Base-by-base conservation (phyloP, 352 stramenopile species). In the Phytophthora sojae region DNA sequence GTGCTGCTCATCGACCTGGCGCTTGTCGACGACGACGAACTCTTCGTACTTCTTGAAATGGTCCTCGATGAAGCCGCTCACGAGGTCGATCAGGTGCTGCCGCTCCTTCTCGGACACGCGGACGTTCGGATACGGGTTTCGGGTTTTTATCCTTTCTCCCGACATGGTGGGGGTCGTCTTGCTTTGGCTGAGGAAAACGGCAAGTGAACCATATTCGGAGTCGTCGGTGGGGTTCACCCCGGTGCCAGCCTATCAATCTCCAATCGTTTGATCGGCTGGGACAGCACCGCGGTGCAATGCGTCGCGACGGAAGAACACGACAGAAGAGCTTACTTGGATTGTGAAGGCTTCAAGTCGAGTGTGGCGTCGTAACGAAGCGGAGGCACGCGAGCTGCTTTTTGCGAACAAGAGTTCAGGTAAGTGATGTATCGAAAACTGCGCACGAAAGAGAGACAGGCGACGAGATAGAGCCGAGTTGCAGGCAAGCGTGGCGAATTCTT, bases 1-100 rank as follows among this genome's bases (percentile, higher is more conserved):
- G 35, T 23, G 50, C 19, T 7, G 5, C n/a, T 54, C 37, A 7
- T 54, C 42, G 3, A 55, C 21, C 25, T 55, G 17, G 14, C 17
- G 44, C 17, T 63, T 35, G 55, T 54, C 47, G 42, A 50, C 14
- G 19, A 53, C 9, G 47, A 53, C 11, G 47, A 53, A 53, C n/a
- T 53, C 47, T 15, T 53, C 47, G 21, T 53, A 53, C 9, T 53
- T 53, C 9, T 53, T 19, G 21, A 30, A 53, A 53, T 53, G 47
- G 19, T 53, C 47, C 19, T 53, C 19, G 19, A 53, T 29, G 15
- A 25, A 29, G 6, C 47, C 47, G 47, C 47, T 53, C 6, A 53
- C 47, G n/a, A 53, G 47, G 21, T 53, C 47, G n/a, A 53, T 25
- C 47, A 53, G 21, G 47, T 53, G 47, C 47, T 53, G 47, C 19